These are phyloP conservation scores for Lagerstroemia speciosa DNA, from an alignment of 345 rosid species.

Conservation along the genomic window DNA sequence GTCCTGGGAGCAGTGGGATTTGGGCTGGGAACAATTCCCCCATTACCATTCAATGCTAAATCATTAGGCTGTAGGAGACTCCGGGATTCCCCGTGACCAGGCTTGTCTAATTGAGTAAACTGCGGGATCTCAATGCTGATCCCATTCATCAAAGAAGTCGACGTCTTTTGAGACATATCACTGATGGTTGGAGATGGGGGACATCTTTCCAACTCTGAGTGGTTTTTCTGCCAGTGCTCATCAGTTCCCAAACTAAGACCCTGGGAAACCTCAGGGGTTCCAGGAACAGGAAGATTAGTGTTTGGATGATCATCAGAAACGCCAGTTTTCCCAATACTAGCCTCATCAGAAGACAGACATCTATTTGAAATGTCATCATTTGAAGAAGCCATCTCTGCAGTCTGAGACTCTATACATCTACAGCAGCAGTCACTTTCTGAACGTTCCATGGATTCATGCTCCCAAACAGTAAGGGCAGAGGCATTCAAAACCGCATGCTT, in stretches of 20 bases:
- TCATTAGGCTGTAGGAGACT: constrained; percentile 35
- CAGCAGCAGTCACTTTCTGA: constrained; percentile 18
- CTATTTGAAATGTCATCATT: background rate
- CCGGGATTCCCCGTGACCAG: constrained; percentile 20
- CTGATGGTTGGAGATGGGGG: constrained; percentile 22
- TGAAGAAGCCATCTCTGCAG: background rate
- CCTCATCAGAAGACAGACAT: constrained; percentile 1
- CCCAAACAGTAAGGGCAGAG: constrained; percentile 17
- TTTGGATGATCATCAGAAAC: background rate
- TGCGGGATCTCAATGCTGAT: constrained; percentile 54
- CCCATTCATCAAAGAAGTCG: constrained; percentile 21
- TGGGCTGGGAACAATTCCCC: constrained; percentile 50
- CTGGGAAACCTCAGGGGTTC: background rate
- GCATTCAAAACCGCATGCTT: constrained; percentile 24
- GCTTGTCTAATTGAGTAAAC: constrained; percentile 27
- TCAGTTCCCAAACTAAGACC: background rate
- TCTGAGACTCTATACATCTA: background rate
- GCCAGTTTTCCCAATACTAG: background rate
- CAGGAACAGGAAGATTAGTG: background rate
- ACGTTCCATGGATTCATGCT: constrained; percentile 28
- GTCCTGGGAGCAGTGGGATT: constrained; percentile 91
- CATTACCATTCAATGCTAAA: constrained; percentile 47
- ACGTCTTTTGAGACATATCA: constrained; percentile 23
- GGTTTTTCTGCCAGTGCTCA: background rate
- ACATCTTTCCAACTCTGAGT: constrained; percentile 1